These are phyloP conservation scores for Cydonia oblonga DNA, from an alignment of 331 rosid genomes.

Conservation along the genomic window DNA sequence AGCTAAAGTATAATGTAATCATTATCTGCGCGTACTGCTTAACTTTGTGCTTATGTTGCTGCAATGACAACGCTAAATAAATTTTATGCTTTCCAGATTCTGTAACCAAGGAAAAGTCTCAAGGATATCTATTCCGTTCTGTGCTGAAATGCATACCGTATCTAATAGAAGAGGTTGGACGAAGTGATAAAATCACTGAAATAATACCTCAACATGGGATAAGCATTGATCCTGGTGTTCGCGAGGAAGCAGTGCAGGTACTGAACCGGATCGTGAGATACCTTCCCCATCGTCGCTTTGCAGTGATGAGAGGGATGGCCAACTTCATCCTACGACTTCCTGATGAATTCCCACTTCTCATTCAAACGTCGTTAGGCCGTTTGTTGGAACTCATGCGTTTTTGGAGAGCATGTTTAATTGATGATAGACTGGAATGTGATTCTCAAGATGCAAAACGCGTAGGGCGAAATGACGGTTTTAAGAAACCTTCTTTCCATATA, in stretches of 20 bases:
- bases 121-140: constrained; percentile 89
- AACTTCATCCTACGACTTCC: constrained; percentile 85
- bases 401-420: constrained; percentile 94
- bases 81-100: constrained; percentile 50
- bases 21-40: background rate
- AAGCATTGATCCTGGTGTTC: constrained; percentile 99
- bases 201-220: constrained; percentile 99
- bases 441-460: constrained; percentile 35
- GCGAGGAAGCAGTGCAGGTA: constrained; percentile 97
- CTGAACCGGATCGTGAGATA: constrained; percentile 81
- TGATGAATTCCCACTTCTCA: constrained; percentile 97
- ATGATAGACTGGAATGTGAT: constrained; percentile 65
- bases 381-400: constrained; percentile 94
- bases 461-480: constrained; percentile 50
- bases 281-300: constrained; percentile 95
- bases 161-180: constrained; percentile 96
- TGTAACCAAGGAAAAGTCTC: constrained; percentile 95
- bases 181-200: constrained; percentile 94
- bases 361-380: constrained; percentile 94
- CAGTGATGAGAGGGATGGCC: constrained; percentile 97
- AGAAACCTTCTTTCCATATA: constrained; percentile 67
- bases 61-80: constrained; percentile 14
- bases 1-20: background rate
- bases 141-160: constrained; percentile 97
- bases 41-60: constrained; percentile 1